Evolutionary conservation across 768 basidiomycete species (phyloP), one percentile per base, ranked within the genome.

Genomic region (Botryobasidium botryosum): DNA sequence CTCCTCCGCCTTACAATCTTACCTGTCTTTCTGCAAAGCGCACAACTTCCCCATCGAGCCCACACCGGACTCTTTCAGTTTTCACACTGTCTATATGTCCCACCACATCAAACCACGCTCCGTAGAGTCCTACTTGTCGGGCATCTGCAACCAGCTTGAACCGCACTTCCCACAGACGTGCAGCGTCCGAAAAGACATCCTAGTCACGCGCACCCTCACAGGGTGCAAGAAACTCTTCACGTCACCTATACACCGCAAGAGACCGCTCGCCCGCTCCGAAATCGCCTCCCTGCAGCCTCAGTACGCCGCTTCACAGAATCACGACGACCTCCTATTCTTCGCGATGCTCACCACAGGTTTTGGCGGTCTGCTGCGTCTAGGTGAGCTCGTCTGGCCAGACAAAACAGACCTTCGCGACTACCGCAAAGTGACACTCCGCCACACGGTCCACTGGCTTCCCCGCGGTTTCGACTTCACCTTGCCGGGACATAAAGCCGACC

Each of bases 291-390:
- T 46, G 10, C n/a, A 17, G 3, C 10, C 10, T 10, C 17, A 21
- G 7, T 46, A 21, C 27, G 18, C 13, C 15, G 12, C 7, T 15
- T 8, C 4, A 42, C 4, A 3, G 4, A 25, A 20, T 55, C 49
- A 25, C 55, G 52, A 44, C 56, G 50, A 36, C 53, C 7, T 26
- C 1, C 55, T 66, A 1, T 66, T 66, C 43, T 12, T 58, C 0
- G 51, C 60, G 0, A 13, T 49, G 5, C 15, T 59, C 15, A 3
- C 53, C n/a, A 47, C 48, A 0, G 59, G 53, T 1, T 60, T 59
- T 43, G 28, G 40, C 41, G 57, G 47, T 0, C 51, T 65, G 0
- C 25, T 56, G 6, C 54, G 59, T 1, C 50, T 62, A 0, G 60
- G 56, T 6, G 59, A 63, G 37, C 53, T 63, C 1, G 49, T 50